Percentiles rank a stretch among this genome's conserved stretches.
phyloP scores from a whole-genome alignment of 257 asterid species.

The Solanum raphanifolium region DNA sequence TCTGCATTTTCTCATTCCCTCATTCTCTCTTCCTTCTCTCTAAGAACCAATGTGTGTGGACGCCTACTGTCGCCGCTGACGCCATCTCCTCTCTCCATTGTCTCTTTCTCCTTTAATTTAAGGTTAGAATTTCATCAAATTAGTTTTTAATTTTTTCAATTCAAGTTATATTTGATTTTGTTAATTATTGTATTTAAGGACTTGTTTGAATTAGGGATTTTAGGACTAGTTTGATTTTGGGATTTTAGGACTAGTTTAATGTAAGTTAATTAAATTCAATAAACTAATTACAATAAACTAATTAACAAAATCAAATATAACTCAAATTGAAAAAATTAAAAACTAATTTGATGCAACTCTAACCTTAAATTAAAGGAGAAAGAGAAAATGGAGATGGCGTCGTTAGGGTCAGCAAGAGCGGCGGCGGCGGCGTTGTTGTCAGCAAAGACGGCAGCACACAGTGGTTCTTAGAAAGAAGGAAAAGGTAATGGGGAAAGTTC shows the following conservation, averaged over 20 bases:
- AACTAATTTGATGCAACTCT: background rate
- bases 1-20: no score
- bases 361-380: background rate
- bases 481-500: background rate
- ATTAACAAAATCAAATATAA: no score
- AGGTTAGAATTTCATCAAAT: background rate
- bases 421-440: rapidly evolving
- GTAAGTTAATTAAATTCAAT: no score
- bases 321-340: background rate
- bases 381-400: no score
- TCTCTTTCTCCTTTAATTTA: background rate
- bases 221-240: no score
- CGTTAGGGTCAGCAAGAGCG: no score
- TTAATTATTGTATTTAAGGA: no score
- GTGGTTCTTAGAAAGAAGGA: background rate
- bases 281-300: no score
- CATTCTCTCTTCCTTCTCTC: background rate
- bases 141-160: background rate
- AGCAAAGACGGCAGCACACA: background rate
- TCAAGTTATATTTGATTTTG: background rate
- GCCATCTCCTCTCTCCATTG: background rate
- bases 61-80: no score
- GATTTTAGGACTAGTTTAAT: background rate
- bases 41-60: background rate
- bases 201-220: background rate